A percentile compares a stretch with the other conserved stretches of the same genome.
Evolutionary conservation across 2,329 filamentous ascomycete genomes (phyloP).

Genomic region (Herpotrichia juniperi): DNA sequence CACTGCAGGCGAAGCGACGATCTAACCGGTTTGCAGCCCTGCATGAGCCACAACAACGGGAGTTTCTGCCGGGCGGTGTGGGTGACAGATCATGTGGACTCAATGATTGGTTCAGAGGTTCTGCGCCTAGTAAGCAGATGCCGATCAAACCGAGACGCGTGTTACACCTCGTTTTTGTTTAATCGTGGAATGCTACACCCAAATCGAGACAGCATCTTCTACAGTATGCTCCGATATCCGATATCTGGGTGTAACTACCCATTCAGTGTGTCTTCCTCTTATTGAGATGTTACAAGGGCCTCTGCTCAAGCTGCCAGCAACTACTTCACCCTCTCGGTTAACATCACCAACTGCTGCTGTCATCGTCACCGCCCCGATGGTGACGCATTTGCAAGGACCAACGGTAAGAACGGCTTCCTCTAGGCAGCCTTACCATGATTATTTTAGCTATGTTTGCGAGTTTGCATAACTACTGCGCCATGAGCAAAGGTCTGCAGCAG

Average conservation of each 20-base stretch:
- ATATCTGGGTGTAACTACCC: neutral
- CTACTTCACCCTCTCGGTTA: neutral
- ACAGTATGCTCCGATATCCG: neutral
- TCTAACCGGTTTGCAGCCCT: neutral
- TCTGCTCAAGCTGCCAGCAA: neutral
- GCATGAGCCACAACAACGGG: neutral
- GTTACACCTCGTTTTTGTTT: no score
- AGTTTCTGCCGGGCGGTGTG: slow-evolving; percentile 2
- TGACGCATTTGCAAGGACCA: neutral
- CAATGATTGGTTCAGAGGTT: neutral
- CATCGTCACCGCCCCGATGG: neutral
- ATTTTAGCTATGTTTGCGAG: neutral
- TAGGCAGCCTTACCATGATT: neutral
- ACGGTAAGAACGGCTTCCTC: neutral
- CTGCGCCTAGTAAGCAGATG: neutral
- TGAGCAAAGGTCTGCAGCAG: no score
- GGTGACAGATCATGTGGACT: neutral
- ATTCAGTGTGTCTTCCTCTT: neutral
- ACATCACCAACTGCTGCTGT: neutral
- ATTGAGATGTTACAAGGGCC: neutral
- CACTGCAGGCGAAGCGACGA: neutral
- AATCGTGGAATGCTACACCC: no score
- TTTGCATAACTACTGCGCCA: no score
- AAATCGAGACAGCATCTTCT: no score
- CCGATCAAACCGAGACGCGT: neutral